Base-by-base conservation (phyloP, 352 stramenopile genomes). In the Pythium phragmiticola region DNA sequence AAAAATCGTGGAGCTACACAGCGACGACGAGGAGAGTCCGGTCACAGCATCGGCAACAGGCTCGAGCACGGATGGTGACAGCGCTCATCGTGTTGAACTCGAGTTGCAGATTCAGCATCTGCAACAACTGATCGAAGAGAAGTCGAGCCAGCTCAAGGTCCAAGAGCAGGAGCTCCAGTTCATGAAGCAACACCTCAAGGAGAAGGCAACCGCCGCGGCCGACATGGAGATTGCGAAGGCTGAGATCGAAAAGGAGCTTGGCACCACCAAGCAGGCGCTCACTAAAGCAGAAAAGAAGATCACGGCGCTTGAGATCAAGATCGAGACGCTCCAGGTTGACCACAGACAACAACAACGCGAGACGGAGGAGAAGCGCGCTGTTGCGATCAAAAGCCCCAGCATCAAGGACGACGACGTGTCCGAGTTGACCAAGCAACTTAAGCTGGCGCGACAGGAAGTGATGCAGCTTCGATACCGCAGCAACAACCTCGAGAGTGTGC, bases 401-500 rank as follows among this genome's bases (percentile, higher is more conserved):
- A 67, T 68, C 28, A 50, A 68, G 0, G 65, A 73, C 33, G 71
- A 82, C 2, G 80, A 89, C 33, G 42, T 90, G 43, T 66, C 69
- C 0, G 84, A 93, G 26, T 64, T 90, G 12, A 75, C 70, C 16
- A 93, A 93, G 72, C 80, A 91, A 62, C 66, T 93, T 4, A 93
- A 93, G 58, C 55, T 89, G 16, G 78, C 84, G 7, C 83, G 86
- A 34, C 84, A 93, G 47, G 84, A 93, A 52, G 82, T 89, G 13
- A 93, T 93, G 84, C 80, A 91, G 70, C 77, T 93, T 19, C 84
- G 82, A 0, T 93, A 90, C 71, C 84, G 84, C 34, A 91, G 82
- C 42, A 93, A 93, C 54, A 82, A 89, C 60, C 70, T 90, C 13
- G 84, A 90, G 42, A 87, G 75, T 43, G 73, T 89, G 4, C 65